A percentile compares a stretch with the other conserved stretches of the same genome.
Conservation (phyloP, 2,329 filamentous ascomycete genomes). For the Fusarium drepaniforme region DNA sequence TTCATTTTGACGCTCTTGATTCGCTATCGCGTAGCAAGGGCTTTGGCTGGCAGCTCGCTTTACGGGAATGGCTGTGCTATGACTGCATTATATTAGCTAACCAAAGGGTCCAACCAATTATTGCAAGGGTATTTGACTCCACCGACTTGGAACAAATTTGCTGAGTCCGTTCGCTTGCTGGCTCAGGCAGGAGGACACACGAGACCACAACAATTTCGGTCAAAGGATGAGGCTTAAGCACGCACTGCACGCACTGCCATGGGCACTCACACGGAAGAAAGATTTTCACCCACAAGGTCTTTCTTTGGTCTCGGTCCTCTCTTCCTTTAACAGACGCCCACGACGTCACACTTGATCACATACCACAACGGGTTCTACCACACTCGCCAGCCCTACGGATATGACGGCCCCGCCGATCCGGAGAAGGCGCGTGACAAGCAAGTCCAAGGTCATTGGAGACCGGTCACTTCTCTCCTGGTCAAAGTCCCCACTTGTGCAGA, state of each 20-base stretch:
- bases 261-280: not conserved
- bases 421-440: not conserved
- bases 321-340: not conserved
- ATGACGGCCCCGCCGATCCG: not conserved
- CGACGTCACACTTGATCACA: not conserved
- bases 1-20: not conserved
- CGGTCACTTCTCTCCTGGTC: not conserved
- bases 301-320: not conserved
- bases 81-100: not conserved
- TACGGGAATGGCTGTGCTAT: not conserved
- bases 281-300: not conserved
- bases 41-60: not conserved
- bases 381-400: not conserved
- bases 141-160: not conserved
- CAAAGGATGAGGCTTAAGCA: not conserved
- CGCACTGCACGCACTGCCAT: no score
- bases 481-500: not conserved
- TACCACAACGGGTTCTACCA: not conserved
- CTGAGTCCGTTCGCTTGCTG: not conserved
- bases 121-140: not conserved
- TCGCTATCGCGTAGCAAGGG: not conserved
- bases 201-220: not conserved
- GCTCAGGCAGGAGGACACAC: not conserved
- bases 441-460: not conserved
- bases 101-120: not conserved